Conservation (phyloP, 306 rosid genomes). For the Oemleria cerasiformis region DNA sequence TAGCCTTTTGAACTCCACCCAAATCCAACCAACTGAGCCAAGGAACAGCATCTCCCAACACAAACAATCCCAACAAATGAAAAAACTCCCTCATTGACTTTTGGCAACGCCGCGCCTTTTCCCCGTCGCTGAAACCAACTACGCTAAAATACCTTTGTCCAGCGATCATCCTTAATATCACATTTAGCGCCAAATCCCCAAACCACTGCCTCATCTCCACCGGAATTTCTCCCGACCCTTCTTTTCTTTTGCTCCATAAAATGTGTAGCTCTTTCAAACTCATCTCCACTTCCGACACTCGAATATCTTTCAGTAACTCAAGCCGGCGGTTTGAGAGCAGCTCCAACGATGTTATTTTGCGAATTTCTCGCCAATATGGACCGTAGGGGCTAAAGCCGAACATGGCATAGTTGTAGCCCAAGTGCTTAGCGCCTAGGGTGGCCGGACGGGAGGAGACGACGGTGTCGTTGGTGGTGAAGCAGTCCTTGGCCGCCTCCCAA, state of each 20-base stretch:
- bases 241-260: background rate
- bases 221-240: background rate
- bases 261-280: constrained; percentile 5
- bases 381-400: constrained; percentile 20
- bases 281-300: constrained; percentile 14
- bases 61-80: background rate
- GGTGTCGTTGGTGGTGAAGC: constrained; percentile 27
- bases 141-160: constrained; percentile 15
- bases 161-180: constrained; percentile 17
- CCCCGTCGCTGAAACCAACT: background rate
- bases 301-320: constrained; percentile 3
- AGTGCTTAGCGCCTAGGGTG: background rate
- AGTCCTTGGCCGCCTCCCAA: constrained; percentile 22
- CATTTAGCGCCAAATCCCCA: constrained; percentile 15
- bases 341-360: constrained; percentile 23
- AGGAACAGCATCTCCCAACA: constrained; percentile 22
- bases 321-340: constrained; percentile 24
- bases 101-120: background rate
- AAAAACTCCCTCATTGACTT: constrained; percentile 12
- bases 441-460: constrained; percentile 25
- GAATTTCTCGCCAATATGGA: constrained; percentile 30
- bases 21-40: constrained; percentile 33
- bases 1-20: constrained; percentile 31
- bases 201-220: constrained; percentile 30
- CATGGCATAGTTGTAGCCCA: constrained; percentile 31